These are phyloP conservation scores for Curvularia spicifera DNA, from an alignment of 2,329 filamentous ascomycete genomes.

Conservation along the genomic window DNA sequence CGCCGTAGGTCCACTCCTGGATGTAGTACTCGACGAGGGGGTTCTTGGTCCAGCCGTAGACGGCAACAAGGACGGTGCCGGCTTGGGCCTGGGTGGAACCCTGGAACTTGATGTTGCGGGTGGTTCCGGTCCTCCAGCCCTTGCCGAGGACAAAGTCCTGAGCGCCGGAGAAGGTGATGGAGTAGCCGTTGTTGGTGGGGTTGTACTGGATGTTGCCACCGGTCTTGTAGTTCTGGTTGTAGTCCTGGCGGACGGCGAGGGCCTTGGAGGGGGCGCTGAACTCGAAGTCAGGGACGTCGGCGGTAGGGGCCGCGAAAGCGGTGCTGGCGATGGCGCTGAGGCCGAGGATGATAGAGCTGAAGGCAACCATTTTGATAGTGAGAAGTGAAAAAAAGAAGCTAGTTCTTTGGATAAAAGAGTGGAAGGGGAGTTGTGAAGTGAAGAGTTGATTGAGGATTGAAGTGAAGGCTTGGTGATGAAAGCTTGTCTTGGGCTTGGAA, in stretches of 20 bases:
- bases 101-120: constrained; percentile 38
- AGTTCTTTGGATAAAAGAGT: neutral
- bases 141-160: constrained; percentile 44
- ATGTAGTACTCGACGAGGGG: constrained; percentile 59
- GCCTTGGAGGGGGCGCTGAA: constrained; percentile 22
- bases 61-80: constrained; percentile 41
- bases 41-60: constrained; percentile 64
- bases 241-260: constrained; percentile 37
- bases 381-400: constrained; percentile 3
- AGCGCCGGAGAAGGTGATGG: constrained; percentile 36
- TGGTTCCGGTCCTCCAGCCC: constrained; percentile 42
- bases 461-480: constrained; percentile 9
- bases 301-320: constrained; percentile 33
- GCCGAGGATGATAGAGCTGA: constrained; percentile 31
- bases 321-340: constrained; percentile 28
- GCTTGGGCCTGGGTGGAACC: constrained; percentile 32
- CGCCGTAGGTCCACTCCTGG: constrained; percentile 57
- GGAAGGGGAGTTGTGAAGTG: neutral
- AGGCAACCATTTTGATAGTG: constrained; percentile 34
- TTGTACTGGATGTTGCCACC: constrained; percentile 39
- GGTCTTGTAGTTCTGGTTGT: constrained; percentile 46
- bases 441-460: constrained; percentile 1
- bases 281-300: constrained; percentile 40
- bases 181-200: constrained; percentile 38
- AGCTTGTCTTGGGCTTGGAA: constrained; percentile 3